Percentiles rank a stretch among this genome's conserved stretches.
phyloP scores from a whole-genome alignment of 805 yeast genomes.

The Pichia pseudocactophila region DNA sequence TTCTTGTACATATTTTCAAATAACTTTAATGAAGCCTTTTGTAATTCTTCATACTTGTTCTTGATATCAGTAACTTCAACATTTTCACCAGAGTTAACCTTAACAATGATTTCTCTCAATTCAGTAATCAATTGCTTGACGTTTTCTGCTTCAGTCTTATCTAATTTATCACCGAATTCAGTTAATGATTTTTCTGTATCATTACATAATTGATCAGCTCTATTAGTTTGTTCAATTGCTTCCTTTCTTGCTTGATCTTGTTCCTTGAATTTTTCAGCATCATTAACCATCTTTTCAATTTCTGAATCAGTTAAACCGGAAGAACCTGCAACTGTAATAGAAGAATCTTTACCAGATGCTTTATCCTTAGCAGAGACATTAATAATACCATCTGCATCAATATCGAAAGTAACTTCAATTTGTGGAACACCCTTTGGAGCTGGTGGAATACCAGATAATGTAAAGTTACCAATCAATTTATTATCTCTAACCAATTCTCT shows the following conservation, averaged over 20 bases:
- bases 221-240: conserved; percentile 63
- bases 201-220: conserved; percentile 68
- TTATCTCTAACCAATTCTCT: conserved; percentile 97
- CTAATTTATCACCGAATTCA: conserved; percentile 61
- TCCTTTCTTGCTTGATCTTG: conserved; percentile 51
- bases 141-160: conserved; percentile 39
- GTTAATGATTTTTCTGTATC: conserved; percentile 83
- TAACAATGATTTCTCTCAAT: conserved; percentile 57
- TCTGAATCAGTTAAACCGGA: conserved; percentile 65
- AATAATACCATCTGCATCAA: conserved; percentile 90
- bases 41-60: conserved; percentile 67
- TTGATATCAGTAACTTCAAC: conserved; percentile 52
- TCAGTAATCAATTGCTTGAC: conserved; percentile 46
- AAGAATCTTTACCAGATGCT: conserved; percentile 69
- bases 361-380: conserved; percentile 76
- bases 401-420: conserved; percentile 90
- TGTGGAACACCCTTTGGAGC: conserved; percentile 94
- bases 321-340: conserved; percentile 63
- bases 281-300: conserved; percentile 51
- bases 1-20: conserved; percentile 59
- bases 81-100: conserved; percentile 42
- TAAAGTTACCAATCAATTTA: conserved; percentile 95
- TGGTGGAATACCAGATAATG: conserved; percentile 89
- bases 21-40: conserved; percentile 64
- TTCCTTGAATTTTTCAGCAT: conserved; percentile 55